Evolutionary conservation across 768 basidiomycete species (phyloP).

Genomic region (Lyophyllum shimeji): DNA sequence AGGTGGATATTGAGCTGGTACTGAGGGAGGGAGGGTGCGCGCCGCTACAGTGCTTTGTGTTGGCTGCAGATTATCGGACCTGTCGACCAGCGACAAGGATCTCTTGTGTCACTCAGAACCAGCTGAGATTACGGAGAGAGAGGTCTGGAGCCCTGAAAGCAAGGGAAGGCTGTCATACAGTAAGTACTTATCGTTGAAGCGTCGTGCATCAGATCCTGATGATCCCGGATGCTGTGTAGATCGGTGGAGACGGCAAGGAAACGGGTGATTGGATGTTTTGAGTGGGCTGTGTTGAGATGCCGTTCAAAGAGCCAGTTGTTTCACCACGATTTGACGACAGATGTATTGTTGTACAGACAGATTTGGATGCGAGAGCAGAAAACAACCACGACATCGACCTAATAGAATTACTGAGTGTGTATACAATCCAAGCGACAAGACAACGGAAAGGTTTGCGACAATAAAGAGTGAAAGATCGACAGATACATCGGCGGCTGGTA

Average conservation of each 20-base stretch:
- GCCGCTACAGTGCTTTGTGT: too few relatives aligned
- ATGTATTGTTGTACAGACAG: background rate
- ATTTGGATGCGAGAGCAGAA: background rate
- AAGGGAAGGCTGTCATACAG: background rate
- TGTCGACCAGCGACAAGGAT: constrained; percentile 1
- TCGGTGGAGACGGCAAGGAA: background rate
- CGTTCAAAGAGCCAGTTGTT: background rate
- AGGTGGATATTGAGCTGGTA: too few relatives aligned
- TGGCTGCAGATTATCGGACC: too few relatives aligned
- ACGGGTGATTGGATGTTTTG: background rate
- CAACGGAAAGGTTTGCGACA: background rate
- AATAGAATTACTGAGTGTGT: background rate
- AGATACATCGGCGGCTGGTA: background rate
- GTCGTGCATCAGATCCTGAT: background rate
- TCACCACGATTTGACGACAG: background rate
- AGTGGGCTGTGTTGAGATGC: too few relatives aligned
- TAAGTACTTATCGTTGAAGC: background rate
- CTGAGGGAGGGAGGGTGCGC: too few relatives aligned
- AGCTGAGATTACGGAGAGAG: background rate
- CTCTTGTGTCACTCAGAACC: background rate
- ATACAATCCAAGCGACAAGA: background rate
- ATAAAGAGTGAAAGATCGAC: background rate
- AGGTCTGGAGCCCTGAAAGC: background rate
- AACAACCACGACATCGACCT: background rate
- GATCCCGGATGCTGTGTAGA: background rate